Evolutionary conservation across 2,329 filamentous ascomycete species (phyloP).

Genomic region (Gaeumannomyces tritici): DNA sequence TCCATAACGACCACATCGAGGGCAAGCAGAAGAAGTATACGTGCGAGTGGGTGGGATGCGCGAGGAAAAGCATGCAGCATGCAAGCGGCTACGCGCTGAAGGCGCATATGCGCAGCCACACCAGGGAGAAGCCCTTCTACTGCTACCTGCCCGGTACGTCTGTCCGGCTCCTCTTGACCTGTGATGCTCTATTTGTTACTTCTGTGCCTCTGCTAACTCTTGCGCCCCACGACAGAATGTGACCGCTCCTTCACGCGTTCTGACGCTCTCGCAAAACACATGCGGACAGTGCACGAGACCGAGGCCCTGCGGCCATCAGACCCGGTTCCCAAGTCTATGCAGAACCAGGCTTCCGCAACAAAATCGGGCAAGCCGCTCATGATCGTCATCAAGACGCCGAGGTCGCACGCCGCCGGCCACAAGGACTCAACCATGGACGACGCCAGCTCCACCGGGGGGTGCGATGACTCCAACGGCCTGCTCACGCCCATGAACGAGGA

Average conservation of each 20-base stretch:
- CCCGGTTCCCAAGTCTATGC: constrained; percentile 62
- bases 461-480: constrained; percentile 42
- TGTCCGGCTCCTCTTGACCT: neutral
- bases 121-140: constrained; percentile 96
- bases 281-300: constrained; percentile 97
- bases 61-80: constrained; percentile 79
- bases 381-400: constrained; percentile 53
- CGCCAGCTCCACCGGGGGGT: neutral
- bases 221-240: constrained; percentile 56
- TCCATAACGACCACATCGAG: constrained; percentile 90
- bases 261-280: constrained; percentile 93
- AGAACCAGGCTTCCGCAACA: constrained; percentile 28
- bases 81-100: constrained; percentile 93
- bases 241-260: constrained; percentile 94
- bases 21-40: constrained; percentile 91
- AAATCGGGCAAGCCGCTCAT: constrained; percentile 44
- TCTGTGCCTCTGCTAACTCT: constrained; percentile 6
- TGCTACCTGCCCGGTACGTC: constrained; percentile 79
- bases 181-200: neutral
- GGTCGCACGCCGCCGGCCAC: constrained; percentile 47
- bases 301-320: constrained; percentile 79
- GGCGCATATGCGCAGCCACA: constrained; percentile 96
- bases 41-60: constrained; percentile 94
- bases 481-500: constrained; percentile 44
- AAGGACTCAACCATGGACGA: constrained; percentile 31